Evolutionary conservation across 1,284 basidiomycete species (phyloP), one percentile per base, ranked within the genome.

Genomic region (Meira nashicola): DNA sequence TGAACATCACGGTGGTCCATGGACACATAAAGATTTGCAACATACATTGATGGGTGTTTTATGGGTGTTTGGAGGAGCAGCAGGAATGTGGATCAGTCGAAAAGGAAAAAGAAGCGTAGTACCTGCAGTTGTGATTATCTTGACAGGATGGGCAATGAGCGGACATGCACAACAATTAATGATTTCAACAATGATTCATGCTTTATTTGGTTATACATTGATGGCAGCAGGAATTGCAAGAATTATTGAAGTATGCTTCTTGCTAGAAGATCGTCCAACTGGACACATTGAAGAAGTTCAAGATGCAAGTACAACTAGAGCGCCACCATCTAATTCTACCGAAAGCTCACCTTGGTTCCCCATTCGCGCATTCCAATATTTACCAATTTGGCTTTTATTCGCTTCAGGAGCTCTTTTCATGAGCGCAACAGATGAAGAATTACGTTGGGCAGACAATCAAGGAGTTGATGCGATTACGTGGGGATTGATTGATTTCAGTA

Each of bases 11-110:
- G 71, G 74, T 15, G 73, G 68, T 8, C 66, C 69, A 1, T 73
- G 72, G 74, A 89, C 89, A 9, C 87, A 88, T 64, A 93, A 94
- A 78, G 90, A 95, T 76, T 88, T 94, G 87, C 92, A 95, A 73
- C 91, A 95, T 78, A 93, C 90, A 87, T 80, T 78, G 17, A 70
- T 79, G 74, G 68, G 76, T 21, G 72, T 80, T 0, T 53, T 80
- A 0, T 81, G 91, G 93, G 93, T 90, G 90, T 84, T 87, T 25
- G 93, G 92, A 50, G 93, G 93, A 39, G 83, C 87, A 21, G 82
- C 95, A 2, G 93, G 92, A 1, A 88, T 96, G 54, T 90, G 87
- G 79, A 83, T 94, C 12, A 85, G 89, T 17, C 83, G 90, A 53
- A 87, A 89, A 46, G 90, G 91, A 59, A 86, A 88, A 83, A 85